These are phyloP conservation scores for Geotrichum carabidarum DNA, from an alignment of 1,139 yeast genomes.

Conservation along the genomic window DNA sequence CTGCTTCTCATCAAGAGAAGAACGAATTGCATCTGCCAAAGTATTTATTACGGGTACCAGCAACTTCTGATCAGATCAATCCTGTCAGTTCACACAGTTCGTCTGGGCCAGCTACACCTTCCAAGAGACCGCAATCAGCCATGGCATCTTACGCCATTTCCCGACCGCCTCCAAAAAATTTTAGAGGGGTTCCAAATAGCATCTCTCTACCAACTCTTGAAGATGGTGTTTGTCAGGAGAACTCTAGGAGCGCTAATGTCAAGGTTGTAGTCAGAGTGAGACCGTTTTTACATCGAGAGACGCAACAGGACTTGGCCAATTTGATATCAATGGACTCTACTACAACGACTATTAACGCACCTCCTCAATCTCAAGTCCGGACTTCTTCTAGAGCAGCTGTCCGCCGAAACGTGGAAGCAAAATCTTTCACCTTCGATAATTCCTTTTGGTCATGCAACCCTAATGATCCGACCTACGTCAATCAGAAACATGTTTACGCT, in stretches of 20 bases:
- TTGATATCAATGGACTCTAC: slow-evolving; percentile 31
- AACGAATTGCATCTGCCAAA: neutral
- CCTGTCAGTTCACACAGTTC: neutral
- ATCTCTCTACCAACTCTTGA: slow-evolving; percentile 1
- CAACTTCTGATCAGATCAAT: no score
- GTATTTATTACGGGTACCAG: neutral
- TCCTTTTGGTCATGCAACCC: slow-evolving; percentile 49
- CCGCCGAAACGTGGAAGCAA: slow-evolving; percentile 29
- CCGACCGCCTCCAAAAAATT: neutral
- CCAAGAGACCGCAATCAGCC: slow-evolving; percentile 16
- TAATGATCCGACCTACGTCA: slow-evolving; percentile 41
- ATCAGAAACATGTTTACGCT: slow-evolving; percentile 49
- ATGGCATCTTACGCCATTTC: slow-evolving; percentile 9
- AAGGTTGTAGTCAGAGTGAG: slow-evolving; percentile 40
- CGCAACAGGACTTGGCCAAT: slow-evolving; percentile 23
- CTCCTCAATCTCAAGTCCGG: slow-evolving; percentile 17
- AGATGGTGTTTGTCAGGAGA: slow-evolving; percentile 3
- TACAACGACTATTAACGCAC: slow-evolving; percentile 28
- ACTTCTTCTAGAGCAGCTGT: slow-evolving; percentile 17
- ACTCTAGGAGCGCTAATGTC: slow-evolving; percentile 31
- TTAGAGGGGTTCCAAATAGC: neutral
- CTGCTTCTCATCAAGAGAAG: no score
- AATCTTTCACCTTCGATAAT: slow-evolving; percentile 50
- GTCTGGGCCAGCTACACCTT: neutral
- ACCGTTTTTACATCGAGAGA: slow-evolving; percentile 36